Evolutionary conservation across 495 filamentous ascomycete genomes (phyloP), one percentile per base, ranked within the genome.

Genomic region (Talaromyces borbonicus): DNA sequence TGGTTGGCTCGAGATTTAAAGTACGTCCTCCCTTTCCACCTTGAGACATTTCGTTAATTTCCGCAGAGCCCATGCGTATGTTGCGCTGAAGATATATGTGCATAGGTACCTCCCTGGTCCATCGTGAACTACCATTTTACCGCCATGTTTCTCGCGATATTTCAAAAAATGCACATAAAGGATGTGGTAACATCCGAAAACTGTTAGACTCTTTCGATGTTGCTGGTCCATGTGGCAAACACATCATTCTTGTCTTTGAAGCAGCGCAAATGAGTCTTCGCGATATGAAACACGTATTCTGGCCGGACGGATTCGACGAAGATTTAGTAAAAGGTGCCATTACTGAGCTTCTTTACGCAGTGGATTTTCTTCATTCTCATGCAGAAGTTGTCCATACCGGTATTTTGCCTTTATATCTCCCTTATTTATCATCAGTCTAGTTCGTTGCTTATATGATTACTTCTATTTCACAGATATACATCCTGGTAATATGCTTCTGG

Each of bases 1-100:
- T 77, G 62, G 67, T 55, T 73, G 18, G 60, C 58, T 19, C 57
- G 52, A 14, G 63, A 71, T 58, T 55, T 69, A 2, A 39, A 57
- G 46, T 50, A 57, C 39, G 48, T 36, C 6, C 47, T 66, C 9
- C 66, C 68, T 54, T 53, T 31, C 1, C n/a, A 8, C 48, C 53
- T 15, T 42, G 19, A 33, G 25, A 22, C 40, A 38, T 42, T 48
- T 39, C 26, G 33, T 36, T 42, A 4, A 47, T 35, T 47, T n/a
- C 42, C 33, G 46, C 29, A 40, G 46, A 31, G 48, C 46, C 15
- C 45, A 52, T 14, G 47, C 32, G 31, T 59, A 61, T 43, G 52
- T 60, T 2, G 57, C 53, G 15, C 46, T 64, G 43, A 64, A 60
- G 47, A 43, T 60, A 1, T 52, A 58, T 31, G 47, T 53, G 2